Evolutionary conservation across 768 basidiomycete species (phyloP).

Genomic region (Basidioascus undulatus): DNA sequence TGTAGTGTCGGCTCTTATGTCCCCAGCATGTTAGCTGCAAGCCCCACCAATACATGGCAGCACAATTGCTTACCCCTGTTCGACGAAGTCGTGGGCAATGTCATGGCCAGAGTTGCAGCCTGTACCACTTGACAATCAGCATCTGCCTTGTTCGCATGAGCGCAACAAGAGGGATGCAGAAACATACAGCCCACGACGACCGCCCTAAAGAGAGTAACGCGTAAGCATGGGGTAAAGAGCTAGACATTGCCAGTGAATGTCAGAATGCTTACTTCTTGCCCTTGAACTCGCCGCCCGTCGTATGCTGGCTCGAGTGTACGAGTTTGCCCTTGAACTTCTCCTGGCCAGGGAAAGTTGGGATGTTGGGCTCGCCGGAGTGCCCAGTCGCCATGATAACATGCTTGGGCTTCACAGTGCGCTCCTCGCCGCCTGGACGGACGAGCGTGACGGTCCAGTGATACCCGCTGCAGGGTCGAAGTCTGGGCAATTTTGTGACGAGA

Average conservation of each 20-base stretch:
- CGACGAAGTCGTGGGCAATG: slow-evolving; percentile 25
- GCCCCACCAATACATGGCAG: background rate
- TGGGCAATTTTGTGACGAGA: too few relatives aligned
- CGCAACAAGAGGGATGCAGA: background rate
- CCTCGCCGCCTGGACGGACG: background rate
- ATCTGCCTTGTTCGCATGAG: background rate
- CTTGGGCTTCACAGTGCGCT: slow-evolving; percentile 8
- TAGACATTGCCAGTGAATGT: too few relatives aligned
- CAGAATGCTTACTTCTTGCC: too few relatives aligned
- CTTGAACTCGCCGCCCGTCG: slow-evolving; percentile 25
- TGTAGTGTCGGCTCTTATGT: slow-evolving; percentile 23
- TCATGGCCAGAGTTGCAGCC: slow-evolving; percentile 21
- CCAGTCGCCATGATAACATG: slow-evolving; percentile 9
- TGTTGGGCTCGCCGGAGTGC: slow-evolving; percentile 12
- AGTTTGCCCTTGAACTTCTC: slow-evolving; percentile 38
- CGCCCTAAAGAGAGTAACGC: too few relatives aligned
- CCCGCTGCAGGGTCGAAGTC: slow-evolving; percentile 7
- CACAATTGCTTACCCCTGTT: slow-evolving; percentile 10
- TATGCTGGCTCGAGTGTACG: slow-evolving; percentile 34
- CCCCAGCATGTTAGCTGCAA: too few relatives aligned
- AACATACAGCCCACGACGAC: slow-evolving; percentile 33
- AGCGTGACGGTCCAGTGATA: background rate
- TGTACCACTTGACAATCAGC: slow-evolving; percentile 15
- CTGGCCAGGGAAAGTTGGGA: slow-evolving; percentile 15
- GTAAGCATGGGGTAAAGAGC: too few relatives aligned